Conservation (phyloP, 2,329 filamentous ascomycete genomes). For the Calonectria montana region DNA sequence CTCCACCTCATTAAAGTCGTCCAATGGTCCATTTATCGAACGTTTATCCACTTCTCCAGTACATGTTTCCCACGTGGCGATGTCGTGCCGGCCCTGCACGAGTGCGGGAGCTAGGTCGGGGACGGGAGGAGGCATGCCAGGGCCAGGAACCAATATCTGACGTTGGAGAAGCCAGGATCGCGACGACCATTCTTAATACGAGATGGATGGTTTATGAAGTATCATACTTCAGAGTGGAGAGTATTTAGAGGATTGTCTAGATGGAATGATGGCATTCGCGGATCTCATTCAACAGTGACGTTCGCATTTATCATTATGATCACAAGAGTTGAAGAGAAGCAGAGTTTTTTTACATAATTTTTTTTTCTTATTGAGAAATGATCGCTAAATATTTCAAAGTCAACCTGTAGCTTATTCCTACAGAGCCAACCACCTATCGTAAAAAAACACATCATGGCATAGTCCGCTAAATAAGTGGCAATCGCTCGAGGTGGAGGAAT, state of each 20-base stretch:
- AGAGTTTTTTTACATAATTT: background rate
- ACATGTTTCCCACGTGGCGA: background rate
- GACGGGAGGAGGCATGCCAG: background rate
- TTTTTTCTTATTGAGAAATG: background rate
- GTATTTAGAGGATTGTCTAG: too few relatives aligned
- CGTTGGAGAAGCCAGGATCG: background rate
- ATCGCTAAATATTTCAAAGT: constrained; percentile 3
- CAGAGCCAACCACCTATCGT: constrained; percentile 1
- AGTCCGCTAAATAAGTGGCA: constrained; percentile 6
- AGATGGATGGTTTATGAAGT: too few relatives aligned
- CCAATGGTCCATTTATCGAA: background rate
- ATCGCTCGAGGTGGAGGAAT: background rate
- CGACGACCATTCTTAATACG: too few relatives aligned
- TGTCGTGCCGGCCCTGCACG: background rate
- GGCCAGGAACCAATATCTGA: background rate
- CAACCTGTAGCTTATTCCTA: background rate
- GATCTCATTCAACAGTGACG: background rate
- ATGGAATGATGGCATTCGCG: too few relatives aligned
- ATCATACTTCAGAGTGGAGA: too few relatives aligned
- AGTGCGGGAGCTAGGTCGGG: background rate
- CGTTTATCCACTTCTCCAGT: background rate
- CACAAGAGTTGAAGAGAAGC: background rate
- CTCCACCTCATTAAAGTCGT: background rate
- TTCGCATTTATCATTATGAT: background rate
- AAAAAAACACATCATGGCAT: background rate